Evolutionary conservation across 768 basidiomycete genomes (phyloP), one percentile per base, ranked within the genome.

Genomic region (Tephrocybe sp.): DNA sequence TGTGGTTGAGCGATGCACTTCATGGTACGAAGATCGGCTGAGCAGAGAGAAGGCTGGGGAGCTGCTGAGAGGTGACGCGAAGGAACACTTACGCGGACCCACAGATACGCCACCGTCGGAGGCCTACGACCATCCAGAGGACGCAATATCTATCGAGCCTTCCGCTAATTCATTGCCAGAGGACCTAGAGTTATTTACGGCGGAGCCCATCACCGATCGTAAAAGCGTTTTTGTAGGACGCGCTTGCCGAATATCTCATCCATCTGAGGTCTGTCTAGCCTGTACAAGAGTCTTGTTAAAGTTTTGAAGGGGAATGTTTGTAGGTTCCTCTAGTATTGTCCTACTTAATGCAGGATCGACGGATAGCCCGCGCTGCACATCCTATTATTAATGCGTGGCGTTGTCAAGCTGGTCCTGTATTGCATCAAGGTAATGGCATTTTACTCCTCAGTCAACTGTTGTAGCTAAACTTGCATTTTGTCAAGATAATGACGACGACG

Each of bases 401-500:
- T 58, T 89, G 87, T 72, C 79, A 81, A 61, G 76, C 83, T 3
- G 82, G 82, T 38, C 75, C 66, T 40, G 65, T 88, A 1, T 69
- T 89, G 45, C 86, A 92, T 65, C 87, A 91, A 78, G 89, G 89
- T 86, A n/a, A 57, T 38, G 35, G 33, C 43, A 4, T 44, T 16
- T 13, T 23, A 36, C 35, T 36, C 17, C 33, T 26, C 40, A 41
- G 20, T n/a, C 16, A 10, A 13, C 10, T n/a, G 23, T 16, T 26
- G 20, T 32, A 30, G 36, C 2, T 20, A n/a, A 16, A 39, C 31
- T 8, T 14, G 41, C 5, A 44, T 41, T 12, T 16, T 16, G 32
- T 5, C 12, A 19, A 92, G 95, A 98, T 62, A 95, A 97, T 52
- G 92, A 95, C 50, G 95, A 98, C 53, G 90, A 98, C 51, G 92